phyloP scores from a whole-genome alignment of 139 green algal species.

The Pseudopediastrum boryanum region DNA sequence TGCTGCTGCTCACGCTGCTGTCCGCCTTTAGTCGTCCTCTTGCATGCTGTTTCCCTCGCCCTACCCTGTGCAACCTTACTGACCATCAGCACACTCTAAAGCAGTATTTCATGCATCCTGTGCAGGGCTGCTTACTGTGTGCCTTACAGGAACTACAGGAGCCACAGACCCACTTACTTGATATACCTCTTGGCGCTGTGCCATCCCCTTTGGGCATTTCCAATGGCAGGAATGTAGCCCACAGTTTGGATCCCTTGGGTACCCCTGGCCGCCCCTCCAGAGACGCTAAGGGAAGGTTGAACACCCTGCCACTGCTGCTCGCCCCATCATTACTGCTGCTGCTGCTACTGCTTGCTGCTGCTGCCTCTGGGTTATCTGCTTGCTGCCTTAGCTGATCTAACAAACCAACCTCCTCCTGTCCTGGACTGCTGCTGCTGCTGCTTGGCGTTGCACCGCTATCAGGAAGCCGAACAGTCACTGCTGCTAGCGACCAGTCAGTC shows the following conservation, averaged over 20 bases:
- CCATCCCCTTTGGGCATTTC: constrained; percentile 34
- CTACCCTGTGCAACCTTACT: too few relatives aligned
- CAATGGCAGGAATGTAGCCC: constrained; percentile 81
- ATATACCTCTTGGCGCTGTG: constrained; percentile 61
- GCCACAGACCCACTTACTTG: constrained; percentile 47
- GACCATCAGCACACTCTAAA: too few relatives aligned
- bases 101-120: too few relatives aligned
- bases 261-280: constrained; percentile 72
- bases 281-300: constrained; percentile 87
- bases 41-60: too few relatives aligned
- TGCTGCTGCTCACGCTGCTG: too few relatives aligned
- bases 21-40: too few relatives aligned
- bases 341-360: constrained; percentile 21
- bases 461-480: constrained; percentile 71
- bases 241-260: constrained; percentile 62
- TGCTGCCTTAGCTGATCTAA: constrained; percentile 9
- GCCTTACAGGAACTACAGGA: too few relatives aligned
- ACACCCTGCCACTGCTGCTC: constrained; percentile 21
- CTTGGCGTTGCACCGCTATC: neutral
- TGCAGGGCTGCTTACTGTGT: too few relatives aligned
- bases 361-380: constrained; percentile 3
- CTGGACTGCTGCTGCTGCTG: neutral
- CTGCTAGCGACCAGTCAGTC: constrained; percentile 94
- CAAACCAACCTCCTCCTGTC: constrained; percentile 1
- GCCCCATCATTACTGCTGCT: neutral